These are phyloP conservation scores for Cucurbitaria berberidis DNA, from an alignment of 2,329 filamentous ascomycete genomes.

Conservation along the genomic window DNA sequence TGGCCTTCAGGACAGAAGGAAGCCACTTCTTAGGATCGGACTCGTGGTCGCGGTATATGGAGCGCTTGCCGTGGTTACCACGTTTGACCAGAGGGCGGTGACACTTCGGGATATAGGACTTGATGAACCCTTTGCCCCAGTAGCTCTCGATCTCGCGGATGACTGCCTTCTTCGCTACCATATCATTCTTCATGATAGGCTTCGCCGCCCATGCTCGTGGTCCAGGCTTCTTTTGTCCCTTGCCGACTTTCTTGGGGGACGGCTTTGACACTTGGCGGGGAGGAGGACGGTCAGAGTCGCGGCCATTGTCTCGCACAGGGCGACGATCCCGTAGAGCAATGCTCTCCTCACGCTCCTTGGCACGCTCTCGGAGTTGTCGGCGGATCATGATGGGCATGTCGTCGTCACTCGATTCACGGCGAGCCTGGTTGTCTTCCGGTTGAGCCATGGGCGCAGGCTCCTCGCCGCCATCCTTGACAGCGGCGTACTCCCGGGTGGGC, in stretches of 20 bases:
- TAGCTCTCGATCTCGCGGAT: constrained; percentile 33
- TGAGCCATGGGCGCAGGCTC: neutral
- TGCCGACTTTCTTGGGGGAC: constrained; percentile 2
- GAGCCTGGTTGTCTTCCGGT: neutral
- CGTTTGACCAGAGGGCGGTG: constrained; percentile 37
- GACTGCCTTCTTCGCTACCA: constrained; percentile 29
- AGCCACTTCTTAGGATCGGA: constrained; percentile 39
- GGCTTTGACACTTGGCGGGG: constrained; percentile 4
- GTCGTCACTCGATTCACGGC: neutral
- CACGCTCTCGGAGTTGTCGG: neutral
- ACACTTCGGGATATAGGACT: constrained; percentile 35
- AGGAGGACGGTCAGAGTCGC: neutral
- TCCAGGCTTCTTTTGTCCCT: constrained; percentile 23
- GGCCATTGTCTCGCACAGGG: neutral
- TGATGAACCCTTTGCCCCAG: constrained; percentile 40
- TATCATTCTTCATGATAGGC: constrained; percentile 36
- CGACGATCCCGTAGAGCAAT: neutral
- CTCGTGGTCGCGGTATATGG: constrained; percentile 29
- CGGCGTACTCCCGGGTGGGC: neutral
- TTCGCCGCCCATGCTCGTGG: constrained; percentile 20
- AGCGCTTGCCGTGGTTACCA: constrained; percentile 20
- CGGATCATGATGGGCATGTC: neutral
- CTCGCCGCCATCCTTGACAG: neutral
- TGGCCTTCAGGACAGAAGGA: constrained; percentile 34
- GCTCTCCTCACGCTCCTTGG: neutral